Percentiles rank a stretch among this genome's conserved stretches.
Evolutionary conservation across 2,329 filamentous ascomycete genomes (phyloP).

Genomic region (Malbranchea zuffiana): DNA sequence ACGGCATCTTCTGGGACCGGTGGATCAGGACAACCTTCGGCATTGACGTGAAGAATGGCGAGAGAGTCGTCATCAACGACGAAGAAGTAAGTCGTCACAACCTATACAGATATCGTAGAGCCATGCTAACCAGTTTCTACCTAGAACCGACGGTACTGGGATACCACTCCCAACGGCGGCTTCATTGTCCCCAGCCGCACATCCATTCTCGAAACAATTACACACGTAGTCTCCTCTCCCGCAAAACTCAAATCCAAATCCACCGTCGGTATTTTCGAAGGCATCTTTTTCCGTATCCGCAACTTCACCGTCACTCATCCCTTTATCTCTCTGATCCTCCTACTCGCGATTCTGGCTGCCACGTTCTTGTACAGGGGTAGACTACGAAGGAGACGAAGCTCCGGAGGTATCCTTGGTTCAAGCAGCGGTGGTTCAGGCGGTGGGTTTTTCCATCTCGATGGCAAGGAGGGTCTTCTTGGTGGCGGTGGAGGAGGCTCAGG

Average conservation of each 20-base stretch:
- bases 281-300: slow-evolving; percentile 36
- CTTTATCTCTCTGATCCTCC: slow-evolving; percentile 32
- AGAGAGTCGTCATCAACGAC: slow-evolving; percentile 91
- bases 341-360: slow-evolving; percentile 28
- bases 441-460: slow-evolving; percentile 40
- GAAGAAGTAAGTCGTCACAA: slow-evolving; percentile 63
- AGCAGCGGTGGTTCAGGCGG: slow-evolving; percentile 21
- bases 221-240: slow-evolving; percentile 40
- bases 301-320: slow-evolving; percentile 36
- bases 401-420: slow-evolving; percentile 28
- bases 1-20: slow-evolving; percentile 92
- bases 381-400: slow-evolving; percentile 19
- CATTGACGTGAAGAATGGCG: slow-evolving; percentile 72
- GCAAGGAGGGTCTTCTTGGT: slow-evolving; percentile 38
- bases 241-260: slow-evolving; percentile 41
- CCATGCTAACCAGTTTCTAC: neutral
- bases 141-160: slow-evolving; percentile 90
- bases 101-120: neutral
- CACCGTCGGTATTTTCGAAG: slow-evolving; percentile 38
- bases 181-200: slow-evolving; percentile 81
- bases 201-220: slow-evolving; percentile 73
- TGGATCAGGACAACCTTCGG: slow-evolving; percentile 96
- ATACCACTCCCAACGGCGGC: slow-evolving; percentile 77
- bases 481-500: slow-evolving; percentile 25
- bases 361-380: slow-evolving; percentile 27